Base-by-base conservation (phyloP, 495 filamentous ascomycete species). In the Hypomontagnella submonticulosa region DNA sequence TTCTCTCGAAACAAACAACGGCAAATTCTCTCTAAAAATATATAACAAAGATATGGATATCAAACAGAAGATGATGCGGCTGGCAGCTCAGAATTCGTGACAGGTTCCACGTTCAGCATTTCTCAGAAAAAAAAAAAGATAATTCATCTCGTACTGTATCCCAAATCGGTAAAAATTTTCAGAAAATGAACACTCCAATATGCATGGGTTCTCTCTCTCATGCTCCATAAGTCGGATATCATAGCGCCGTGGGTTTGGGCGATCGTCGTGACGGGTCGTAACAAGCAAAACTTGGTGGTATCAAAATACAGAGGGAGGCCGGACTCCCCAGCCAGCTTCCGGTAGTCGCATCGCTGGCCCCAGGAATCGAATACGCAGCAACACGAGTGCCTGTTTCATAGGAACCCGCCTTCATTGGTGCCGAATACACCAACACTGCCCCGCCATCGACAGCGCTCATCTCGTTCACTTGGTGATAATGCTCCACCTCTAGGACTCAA, bases 401-500 rank as follows among this genome's bases (percentile, higher is more conserved):
- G 56, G 50, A 74, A 72, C 10, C 71, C 71, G 33, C 69, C 66
- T 49, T 74, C 69, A 60, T 70, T 68, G 34, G 63, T 34, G 34
- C 66, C 66, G 33, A 74, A 67, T 18, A 74, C 69, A 19, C 71
- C 71, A 42, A 74, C 67, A 13, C 71, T 70, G 36, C 71, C 71
- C n/a, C 71, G 66, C 71, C 71, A 74, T 51, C 69, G 69, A 48
- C 71, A 74, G 13, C 62, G 66, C n/a, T 74, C 71, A 0, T 74
- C 69, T 55, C 65, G 65, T 27, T 71, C 69, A 56, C 7, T 60
- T 3, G 71, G 65, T 13, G 69, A 67, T 23, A 64, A 53, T 2
- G 63, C 62, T 15, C 66, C 32, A 11, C 59, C 59, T 41, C 62
- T 58, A 16, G 66, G 63, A 23, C 66, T 67, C 33, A 72, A 52